phyloP scores from a whole-genome alignment of 2,329 filamentous ascomycete species.

The Bipolaris zeicola region DNA sequence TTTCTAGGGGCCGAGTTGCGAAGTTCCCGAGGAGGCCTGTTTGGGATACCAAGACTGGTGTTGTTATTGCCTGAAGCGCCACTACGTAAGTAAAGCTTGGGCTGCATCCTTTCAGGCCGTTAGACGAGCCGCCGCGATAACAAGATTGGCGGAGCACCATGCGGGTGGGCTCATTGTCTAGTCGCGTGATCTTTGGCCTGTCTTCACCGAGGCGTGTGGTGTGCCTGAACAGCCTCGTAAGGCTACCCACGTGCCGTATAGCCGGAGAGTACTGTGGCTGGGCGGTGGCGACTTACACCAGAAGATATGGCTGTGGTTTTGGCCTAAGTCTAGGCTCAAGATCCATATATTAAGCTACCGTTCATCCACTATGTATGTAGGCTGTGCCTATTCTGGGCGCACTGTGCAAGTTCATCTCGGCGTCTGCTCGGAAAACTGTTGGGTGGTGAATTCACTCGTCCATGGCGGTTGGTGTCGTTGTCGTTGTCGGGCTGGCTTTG shows the following conservation, averaged over 20 bases:
- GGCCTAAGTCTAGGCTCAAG: neutral
- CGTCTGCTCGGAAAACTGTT: neutral
- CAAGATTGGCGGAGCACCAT: conserved; percentile 4
- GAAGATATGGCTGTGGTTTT: neutral
- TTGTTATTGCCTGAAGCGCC: conserved; percentile 3
- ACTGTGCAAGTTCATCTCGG: neutral
- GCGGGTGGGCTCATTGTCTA: neutral
- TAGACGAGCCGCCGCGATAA: neutral
- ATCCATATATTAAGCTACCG: neutral
- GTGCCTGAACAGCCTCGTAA: neutral
- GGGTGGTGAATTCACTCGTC: neutral
- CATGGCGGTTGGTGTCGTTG: neutral
- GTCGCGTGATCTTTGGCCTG: conserved; percentile 4
- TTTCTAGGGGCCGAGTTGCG: neutral
- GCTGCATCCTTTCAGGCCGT: neutral
- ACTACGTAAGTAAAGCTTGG: conserved; percentile 3
- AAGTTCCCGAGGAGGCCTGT: neutral
- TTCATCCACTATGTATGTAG: neutral
- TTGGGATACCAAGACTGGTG: conserved; percentile 5
- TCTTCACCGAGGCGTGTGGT: neutral
- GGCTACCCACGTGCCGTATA: conserved; percentile 4
- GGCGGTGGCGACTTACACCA: neutral
- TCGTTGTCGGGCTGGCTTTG: neutral
- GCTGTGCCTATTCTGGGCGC: neutral
- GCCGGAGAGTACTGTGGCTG: neutral